Conservation (phyloP, 2,329 filamentous ascomycete species). For the Akanthomyces muscarius region DNA sequence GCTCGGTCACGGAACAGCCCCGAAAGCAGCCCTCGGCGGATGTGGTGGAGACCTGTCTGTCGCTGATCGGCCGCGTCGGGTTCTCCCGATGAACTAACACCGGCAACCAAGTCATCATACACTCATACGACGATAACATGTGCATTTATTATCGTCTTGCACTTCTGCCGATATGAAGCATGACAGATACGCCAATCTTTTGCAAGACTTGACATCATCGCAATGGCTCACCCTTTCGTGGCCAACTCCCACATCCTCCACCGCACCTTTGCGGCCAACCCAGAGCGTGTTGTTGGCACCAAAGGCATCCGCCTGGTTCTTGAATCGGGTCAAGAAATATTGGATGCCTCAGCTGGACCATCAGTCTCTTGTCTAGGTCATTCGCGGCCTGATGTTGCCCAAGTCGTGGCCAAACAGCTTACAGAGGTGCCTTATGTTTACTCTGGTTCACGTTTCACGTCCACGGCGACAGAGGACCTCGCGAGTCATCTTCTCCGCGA, state of each 20-base stretch:
- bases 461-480: slow-evolving; percentile 13
- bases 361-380: slow-evolving; percentile 16
- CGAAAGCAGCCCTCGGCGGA: no score
- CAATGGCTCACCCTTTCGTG: slow-evolving; percentile 14
- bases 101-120: no score
- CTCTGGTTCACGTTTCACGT: slow-evolving; percentile 17
- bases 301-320: not conserved
- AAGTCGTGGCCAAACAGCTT: slow-evolving; percentile 10
- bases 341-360: slow-evolving; percentile 16
- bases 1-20: no score
- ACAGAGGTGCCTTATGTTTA: slow-evolving; percentile 17
- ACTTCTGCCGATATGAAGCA: no score
- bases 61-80: no score
- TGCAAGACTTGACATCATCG: not conserved
- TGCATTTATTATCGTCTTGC: no score
- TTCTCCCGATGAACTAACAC: no score
- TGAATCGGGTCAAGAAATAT: slow-evolving; percentile 4
- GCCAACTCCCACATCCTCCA: slow-evolving; percentile 16
- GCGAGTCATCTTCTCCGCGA: slow-evolving; percentile 8
- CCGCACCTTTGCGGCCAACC: slow-evolving; percentile 4
- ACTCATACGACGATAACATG: no score
- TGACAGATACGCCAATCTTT: not conserved
- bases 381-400: not conserved
- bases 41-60: no score
- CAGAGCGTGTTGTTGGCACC: not conserved